These are phyloP conservation scores for Penicillium sp. DNA, from an alignment of 2,329 filamentous ascomycete genomes.

Conservation along the genomic window DNA sequence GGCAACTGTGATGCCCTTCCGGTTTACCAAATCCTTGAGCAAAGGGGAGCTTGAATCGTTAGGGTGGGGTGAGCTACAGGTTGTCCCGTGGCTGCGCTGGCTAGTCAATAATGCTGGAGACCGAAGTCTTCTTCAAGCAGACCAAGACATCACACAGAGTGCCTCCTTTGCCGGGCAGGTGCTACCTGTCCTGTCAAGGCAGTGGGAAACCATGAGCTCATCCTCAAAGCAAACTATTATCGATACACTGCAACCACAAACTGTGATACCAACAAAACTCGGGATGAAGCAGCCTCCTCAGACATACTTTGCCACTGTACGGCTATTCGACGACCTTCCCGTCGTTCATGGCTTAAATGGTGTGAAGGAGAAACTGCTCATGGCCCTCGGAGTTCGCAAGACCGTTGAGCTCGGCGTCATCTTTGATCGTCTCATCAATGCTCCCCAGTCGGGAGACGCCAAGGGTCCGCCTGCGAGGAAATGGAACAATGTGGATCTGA, in stretches of 20 bases:
- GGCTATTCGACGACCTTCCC: slow-evolving; percentile 88
- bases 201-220: slow-evolving; percentile 74
- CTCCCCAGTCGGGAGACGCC: slow-evolving; percentile 45
- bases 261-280: slow-evolving; percentile 81
- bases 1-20: slow-evolving; percentile 73
- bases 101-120: slow-evolving; percentile 63
- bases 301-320: slow-evolving; percentile 89
- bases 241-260: slow-evolving; percentile 59
- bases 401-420: slow-evolving; percentile 93
- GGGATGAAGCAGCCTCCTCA: slow-evolving; percentile 83
- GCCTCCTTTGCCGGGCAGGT: slow-evolving; percentile 71
- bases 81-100: slow-evolving; percentile 79
- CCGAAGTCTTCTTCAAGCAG: slow-evolving; percentile 51
- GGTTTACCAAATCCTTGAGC: slow-evolving; percentile 68
- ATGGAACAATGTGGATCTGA: slow-evolving; percentile 91
- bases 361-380: slow-evolving; percentile 85
- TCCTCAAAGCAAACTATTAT: slow-evolving; percentile 62
- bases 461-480: slow-evolving; percentile 48
- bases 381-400: slow-evolving; percentile 81
- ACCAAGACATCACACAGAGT: slow-evolving; percentile 66
- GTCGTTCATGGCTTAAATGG: slow-evolving; percentile 68
- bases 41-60: slow-evolving; percentile 68
- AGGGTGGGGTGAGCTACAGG: slow-evolving; percentile 78
- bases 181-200: slow-evolving; percentile 75
- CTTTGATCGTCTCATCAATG: slow-evolving; percentile 74